Conservation (phyloP, 2,329 filamentous ascomycete genomes). For the Fusarium luffae region DNA sequence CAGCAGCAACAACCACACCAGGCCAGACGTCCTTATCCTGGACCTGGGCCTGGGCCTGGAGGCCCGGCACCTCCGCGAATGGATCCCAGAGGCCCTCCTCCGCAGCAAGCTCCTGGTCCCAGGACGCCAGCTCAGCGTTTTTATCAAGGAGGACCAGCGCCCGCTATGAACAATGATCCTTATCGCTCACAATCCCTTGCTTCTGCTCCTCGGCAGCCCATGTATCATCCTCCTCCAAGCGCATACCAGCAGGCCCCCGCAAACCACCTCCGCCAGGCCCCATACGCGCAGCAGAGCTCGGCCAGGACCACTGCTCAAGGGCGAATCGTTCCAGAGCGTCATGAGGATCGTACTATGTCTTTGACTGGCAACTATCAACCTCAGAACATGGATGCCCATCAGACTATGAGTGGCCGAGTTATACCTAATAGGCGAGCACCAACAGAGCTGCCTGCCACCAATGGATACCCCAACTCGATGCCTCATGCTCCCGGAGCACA, state of each 20-base stretch:
- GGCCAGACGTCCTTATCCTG: constrained; percentile 58
- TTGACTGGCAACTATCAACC: constrained; percentile 80
- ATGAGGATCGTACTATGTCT: constrained; percentile 95
- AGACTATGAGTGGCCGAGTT: constrained; percentile 92
- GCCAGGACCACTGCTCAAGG: constrained; percentile 91
- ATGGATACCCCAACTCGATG: constrained; percentile 54
- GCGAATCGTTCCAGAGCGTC: constrained; percentile 87
- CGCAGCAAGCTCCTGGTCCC: constrained; percentile 54
- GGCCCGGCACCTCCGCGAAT: constrained; percentile 70
- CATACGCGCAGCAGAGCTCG: constrained; percentile 71
- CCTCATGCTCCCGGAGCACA: constrained; percentile 62
- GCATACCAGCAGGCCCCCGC: constrained; percentile 74
- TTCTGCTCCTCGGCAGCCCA: constrained; percentile 75
- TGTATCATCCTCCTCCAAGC: constrained; percentile 73
- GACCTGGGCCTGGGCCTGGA: constrained; percentile 54
- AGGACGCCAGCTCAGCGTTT: constrained; percentile 66
- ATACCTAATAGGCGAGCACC: constrained; percentile 77
- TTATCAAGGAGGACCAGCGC: constrained; percentile 66
- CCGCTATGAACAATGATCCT: constrained; percentile 83
- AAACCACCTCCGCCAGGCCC: constrained; percentile 81
- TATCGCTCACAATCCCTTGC: constrained; percentile 96
- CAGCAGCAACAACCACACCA: constrained; percentile 59
- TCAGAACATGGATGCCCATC: constrained; percentile 80
- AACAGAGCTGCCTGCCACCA: constrained; percentile 53
- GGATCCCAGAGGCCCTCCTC: constrained; percentile 66